Percentiles rank a stretch among this genome's conserved stretches.
These are phyloP conservation scores for Turnera subulata DNA, from an alignment of 345 rosid genomes.

Conservation along the genomic window DNA sequence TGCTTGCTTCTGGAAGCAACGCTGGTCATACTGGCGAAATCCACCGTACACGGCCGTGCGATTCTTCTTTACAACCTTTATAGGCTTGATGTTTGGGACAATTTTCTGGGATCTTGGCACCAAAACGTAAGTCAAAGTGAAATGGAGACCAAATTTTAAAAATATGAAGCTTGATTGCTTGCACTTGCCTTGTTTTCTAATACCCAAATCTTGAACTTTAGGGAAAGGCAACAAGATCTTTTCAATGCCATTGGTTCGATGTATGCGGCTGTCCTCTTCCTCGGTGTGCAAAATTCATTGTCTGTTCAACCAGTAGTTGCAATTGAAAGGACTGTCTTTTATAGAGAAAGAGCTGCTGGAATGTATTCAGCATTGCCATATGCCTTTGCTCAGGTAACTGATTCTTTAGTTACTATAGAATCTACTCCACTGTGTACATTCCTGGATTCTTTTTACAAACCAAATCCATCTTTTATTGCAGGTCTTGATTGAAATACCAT, in stretches of 20 bases:
- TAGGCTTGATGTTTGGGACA: constrained; percentile 16
- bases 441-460: too few relatives aligned
- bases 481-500: constrained; percentile 7
- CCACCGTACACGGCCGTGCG: constrained; percentile 17
- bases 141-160: too few relatives aligned
- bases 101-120: constrained; percentile 17
- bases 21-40: constrained; percentile 18
- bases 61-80: constrained; percentile 9
- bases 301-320: constrained; percentile 14
- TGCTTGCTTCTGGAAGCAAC: constrained; percentile 20
- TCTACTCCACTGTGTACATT: not conserved
- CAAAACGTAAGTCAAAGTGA: not conserved
- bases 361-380: constrained; percentile 15
- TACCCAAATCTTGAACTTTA: not conserved
- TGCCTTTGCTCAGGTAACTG: constrained; percentile 11
- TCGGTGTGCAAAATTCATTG: constrained; percentile 6
- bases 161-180: not conserved
- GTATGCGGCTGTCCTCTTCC: not conserved
- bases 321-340: constrained; percentile 6
- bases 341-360: constrained; percentile 11
- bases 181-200: not conserved
- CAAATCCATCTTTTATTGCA: not conserved
- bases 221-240: constrained; percentile 6
- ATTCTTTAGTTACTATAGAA: not conserved
- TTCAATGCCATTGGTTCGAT: constrained; percentile 4